Evolutionary conservation across 352 stramenopile genomes (phyloP), one percentile per base, ranked within the genome.

Genomic region (Aphanomyces stellatus): DNA sequence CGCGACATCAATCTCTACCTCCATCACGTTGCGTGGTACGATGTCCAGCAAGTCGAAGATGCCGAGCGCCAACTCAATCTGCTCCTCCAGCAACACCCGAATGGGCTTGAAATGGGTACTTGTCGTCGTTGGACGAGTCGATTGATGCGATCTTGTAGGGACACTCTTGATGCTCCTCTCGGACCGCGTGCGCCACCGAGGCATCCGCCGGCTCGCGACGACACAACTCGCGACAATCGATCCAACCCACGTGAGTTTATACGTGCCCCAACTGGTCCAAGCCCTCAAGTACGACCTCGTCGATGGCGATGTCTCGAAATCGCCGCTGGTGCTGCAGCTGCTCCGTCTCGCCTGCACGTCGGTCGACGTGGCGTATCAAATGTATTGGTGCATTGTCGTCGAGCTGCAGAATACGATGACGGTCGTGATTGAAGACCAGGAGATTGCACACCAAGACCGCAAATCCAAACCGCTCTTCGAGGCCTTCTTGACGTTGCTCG

Each of bases 191-290:
- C 34, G 53, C 2, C 53, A 62, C 33, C 53, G 53, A 7, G 34
- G 34, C 17, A 62, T 62, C 33, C 53, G 53, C 17, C 53, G 53
- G 17, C 22, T 48, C 3, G 53, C 53, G 13, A 31, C 33, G 7
- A 40, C 3, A 8, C 17, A 25, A 4, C 30, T 62, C 13, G 15
- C 5, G 15, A 15, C 5, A 4, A 19, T 24, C 31, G 53, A 62
- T n/a, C 11, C 27, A 3, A 2, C 22, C 2, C n/a, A 22, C 2
- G 17, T 71, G 3, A 19, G 42, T 22, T 34, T 76, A 10, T 71
- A 73, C 51, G 41, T 78, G 28, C 64, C 72, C 15, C 73, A 78
- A n/a, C 43, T 78, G 8, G 43, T 76, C 0, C 71, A 78, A 33
- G 71, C 73, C 5, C 51, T 78, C 27, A 70, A 70, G 25, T 56